These are phyloP conservation scores for Hyaloscypha variabilis DNA, from an alignment of 495 filamentous ascomycete genomes.

Conservation along the genomic window DNA sequence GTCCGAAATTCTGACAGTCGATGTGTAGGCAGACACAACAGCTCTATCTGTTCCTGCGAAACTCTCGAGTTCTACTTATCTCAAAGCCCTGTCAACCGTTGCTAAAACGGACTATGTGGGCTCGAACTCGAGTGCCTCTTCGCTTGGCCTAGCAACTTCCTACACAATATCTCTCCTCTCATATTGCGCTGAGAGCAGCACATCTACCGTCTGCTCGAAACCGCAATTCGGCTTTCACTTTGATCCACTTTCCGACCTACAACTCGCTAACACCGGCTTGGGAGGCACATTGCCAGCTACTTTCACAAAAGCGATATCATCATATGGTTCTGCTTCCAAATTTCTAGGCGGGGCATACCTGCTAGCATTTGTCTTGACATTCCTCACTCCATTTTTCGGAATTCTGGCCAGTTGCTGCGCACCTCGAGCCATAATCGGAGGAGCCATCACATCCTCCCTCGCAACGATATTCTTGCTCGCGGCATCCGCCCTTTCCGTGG, in stretches of 20 bases:
- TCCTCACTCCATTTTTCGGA: slow-evolving; percentile 30
- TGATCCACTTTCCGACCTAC: slow-evolving; percentile 36
- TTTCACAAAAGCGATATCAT: slow-evolving; percentile 26
- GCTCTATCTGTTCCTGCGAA: slow-evolving; percentile 34
- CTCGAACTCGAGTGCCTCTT: slow-evolving; percentile 29
- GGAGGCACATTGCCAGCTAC: slow-evolving; percentile 14
- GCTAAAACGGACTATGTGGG: slow-evolving; percentile 38
- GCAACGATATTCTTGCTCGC: slow-evolving; percentile 35
- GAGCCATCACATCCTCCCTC: slow-evolving; percentile 29
- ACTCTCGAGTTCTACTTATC: slow-evolving; percentile 34
- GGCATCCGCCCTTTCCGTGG: slow-evolving; percentile 31
- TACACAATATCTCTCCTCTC: slow-evolving; percentile 35
- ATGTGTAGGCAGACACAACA: slow-evolving; percentile 32
- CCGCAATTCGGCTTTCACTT: slow-evolving; percentile 38
- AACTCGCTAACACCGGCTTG: slow-evolving; percentile 33
- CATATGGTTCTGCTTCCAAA: slow-evolving; percentile 31
- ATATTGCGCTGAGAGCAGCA: slow-evolving; percentile 1
- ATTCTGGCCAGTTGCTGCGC: slow-evolving; percentile 30
- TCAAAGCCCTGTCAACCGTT: slow-evolving; percentile 36
- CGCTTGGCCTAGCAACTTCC: slow-evolving; percentile 34
- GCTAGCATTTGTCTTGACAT: slow-evolving; percentile 28
- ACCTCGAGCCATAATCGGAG: slow-evolving; percentile 18
- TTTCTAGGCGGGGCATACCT: slow-evolving; percentile 38
- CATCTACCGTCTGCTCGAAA: slow-evolving; percentile 29
- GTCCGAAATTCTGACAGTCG: slow-evolving; percentile 4